Evolutionary conservation across 495 filamentous ascomycete species (phyloP).

Genomic region (Neurospora africana): DNA sequence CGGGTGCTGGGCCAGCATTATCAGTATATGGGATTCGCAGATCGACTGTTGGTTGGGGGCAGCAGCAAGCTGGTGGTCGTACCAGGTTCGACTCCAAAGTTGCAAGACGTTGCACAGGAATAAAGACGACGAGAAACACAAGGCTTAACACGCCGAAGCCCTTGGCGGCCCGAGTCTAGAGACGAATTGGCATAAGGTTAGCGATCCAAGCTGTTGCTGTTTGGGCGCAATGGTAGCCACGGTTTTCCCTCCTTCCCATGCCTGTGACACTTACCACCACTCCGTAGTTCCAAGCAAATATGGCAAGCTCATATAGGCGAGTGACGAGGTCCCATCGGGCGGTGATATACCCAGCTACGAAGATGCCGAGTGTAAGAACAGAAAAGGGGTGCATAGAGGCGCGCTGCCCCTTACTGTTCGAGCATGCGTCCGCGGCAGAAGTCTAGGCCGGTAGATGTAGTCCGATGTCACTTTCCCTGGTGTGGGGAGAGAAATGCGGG

Average conservation of each 20-base stretch:
- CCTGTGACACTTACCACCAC: slow-evolving; percentile 63
- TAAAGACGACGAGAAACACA: slow-evolving; percentile 32
- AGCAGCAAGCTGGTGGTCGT: slow-evolving; percentile 10
- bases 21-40: slow-evolving; percentile 9
- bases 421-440: slow-evolving; percentile 8
- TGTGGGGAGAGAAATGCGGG: background rate
- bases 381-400: slow-evolving; percentile 94
- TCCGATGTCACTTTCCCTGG: background rate
- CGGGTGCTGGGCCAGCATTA: slow-evolving; percentile 54
- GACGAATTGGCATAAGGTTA: background rate
- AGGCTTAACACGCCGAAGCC: slow-evolving; percentile 32
- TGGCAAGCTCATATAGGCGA: slow-evolving; percentile 85
- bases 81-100: slow-evolving; percentile 35
- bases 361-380: slow-evolving; percentile 86
- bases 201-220: background rate
- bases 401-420: slow-evolving; percentile 16
- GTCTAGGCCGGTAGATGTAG: background rate
- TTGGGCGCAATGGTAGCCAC: slow-evolving; percentile 1
- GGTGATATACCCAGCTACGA: slow-evolving; percentile 98
- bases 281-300: slow-evolving; percentile 97
- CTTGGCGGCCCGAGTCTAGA: slow-evolving; percentile 33
- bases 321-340: slow-evolving; percentile 97
- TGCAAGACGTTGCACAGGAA: slow-evolving; percentile 39
- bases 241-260: background rate
- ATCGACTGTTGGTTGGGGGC: background rate